These are phyloP conservation scores for Solanum hybrid DNA, from an alignment of 305 asterid genomes.

Conservation along the genomic window DNA sequence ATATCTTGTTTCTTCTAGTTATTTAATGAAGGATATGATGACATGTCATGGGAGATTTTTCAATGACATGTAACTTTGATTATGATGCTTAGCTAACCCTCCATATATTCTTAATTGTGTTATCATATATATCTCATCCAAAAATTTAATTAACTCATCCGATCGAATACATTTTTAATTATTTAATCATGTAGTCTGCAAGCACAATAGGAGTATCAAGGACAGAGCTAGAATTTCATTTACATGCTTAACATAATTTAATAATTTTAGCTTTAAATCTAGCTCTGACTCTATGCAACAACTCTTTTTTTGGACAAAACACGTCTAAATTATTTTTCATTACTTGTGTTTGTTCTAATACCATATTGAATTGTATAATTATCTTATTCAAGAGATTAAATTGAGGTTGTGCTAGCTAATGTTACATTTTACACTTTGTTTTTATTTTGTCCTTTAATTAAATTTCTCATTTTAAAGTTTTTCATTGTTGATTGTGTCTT, in stretches of 20 bases:
- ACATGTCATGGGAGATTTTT: not conserved
- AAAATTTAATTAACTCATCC: not conserved
- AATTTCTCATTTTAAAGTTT: not conserved
- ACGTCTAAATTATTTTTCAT: no score
- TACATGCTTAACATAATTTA: not conserved
- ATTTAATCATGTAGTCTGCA: not conserved
- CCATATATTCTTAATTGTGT: not conserved
- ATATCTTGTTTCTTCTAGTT: not conserved
- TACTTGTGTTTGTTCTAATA: no score
- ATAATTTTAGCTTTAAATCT: not conserved
- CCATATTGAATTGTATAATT: no score
- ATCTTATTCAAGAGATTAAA: no score
- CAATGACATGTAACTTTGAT: constrained; percentile 1
- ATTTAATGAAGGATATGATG: not conserved
- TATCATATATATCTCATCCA: not conserved
- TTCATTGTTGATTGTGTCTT: not conserved
- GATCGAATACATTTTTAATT: not conserved
- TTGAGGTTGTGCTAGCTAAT: not conserved
- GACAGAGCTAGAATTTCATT: not conserved
- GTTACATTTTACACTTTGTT: not conserved
- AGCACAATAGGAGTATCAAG: not conserved
- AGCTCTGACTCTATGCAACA: not conserved
- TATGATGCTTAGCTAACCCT: not conserved
- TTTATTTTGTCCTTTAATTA: not conserved
- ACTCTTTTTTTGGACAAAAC: no score